Percentiles rank a stretch among this genome's conserved stretches.
Conservation (phyloP, 2,329 filamentous ascomycete species). For the Macrophomina pseudophaseolina region DNA sequence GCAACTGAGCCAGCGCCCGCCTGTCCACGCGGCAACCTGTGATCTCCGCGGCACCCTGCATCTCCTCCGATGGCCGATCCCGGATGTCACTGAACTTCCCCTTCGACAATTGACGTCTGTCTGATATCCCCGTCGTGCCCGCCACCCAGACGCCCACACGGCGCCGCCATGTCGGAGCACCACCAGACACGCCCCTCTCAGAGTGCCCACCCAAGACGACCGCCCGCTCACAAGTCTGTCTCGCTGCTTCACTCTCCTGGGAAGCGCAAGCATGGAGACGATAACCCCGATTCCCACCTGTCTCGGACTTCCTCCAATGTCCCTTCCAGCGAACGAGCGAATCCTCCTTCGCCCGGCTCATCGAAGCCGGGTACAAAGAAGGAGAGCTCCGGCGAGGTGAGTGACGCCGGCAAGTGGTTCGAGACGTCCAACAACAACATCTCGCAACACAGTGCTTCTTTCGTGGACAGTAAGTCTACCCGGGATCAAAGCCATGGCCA, state of each 20-base stretch:
- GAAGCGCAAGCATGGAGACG: background rate
- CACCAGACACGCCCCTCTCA: background rate
- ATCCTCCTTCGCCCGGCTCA: conserved; percentile 49
- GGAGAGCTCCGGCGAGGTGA: conserved; percentile 56
- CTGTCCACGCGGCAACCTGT: background rate
- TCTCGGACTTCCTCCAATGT: conserved; percentile 19
- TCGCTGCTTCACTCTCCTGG: conserved; percentile 50
- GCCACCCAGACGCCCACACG: background rate
- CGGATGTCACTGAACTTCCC: background rate
- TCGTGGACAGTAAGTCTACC: conserved; percentile 31
- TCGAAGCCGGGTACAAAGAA: conserved; percentile 41
- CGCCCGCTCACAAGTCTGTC: conserved; percentile 52
- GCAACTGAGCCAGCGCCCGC: background rate
- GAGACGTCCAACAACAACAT: conserved; percentile 57
- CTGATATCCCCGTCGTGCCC: background rate
- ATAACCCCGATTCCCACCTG: background rate
- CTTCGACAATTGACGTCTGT: conserved; percentile 3
- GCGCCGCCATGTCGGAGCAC: conserved; percentile 10
- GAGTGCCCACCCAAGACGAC: conserved; percentile 45
- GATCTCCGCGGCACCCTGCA: conserved; percentile 7
- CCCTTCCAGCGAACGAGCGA: conserved; percentile 32
- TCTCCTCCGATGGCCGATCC: conserved; percentile 26
- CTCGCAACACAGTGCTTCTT: conserved; percentile 34
- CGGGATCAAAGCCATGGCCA: background rate
- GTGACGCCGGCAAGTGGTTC: conserved; percentile 59